Percentiles rank a stretch among this genome's conserved stretches.
Evolutionary conservation across 2,329 filamentous ascomycete species (phyloP).

Genomic region (Onygenales sp.): DNA sequence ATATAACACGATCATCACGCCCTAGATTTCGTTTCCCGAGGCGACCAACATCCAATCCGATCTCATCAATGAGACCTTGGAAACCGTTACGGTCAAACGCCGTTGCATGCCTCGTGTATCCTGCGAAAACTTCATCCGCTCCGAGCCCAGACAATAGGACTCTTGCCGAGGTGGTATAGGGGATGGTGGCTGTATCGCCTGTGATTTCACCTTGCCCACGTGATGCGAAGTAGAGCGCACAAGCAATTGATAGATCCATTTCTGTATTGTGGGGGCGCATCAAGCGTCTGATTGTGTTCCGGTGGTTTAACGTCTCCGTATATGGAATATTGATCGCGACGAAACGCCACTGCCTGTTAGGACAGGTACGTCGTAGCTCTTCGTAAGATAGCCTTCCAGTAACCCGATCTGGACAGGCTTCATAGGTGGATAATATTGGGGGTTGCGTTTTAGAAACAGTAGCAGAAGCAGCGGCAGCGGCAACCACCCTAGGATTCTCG

Average conservation of each 20-base stretch:
- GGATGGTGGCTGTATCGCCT: slow-evolving; percentile 18
- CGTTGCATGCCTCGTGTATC: slow-evolving; percentile 74
- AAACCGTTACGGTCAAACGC: slow-evolving; percentile 65
- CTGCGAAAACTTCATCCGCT: slow-evolving; percentile 92
- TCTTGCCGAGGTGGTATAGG: slow-evolving; percentile 62
- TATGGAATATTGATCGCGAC: slow-evolving; percentile 74
- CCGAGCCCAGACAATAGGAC: slow-evolving; percentile 87
- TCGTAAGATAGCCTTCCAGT: slow-evolving; percentile 71
- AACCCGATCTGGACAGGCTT: slow-evolving; percentile 79
- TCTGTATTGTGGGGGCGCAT: slow-evolving; percentile 95
- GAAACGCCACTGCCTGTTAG: slow-evolving; percentile 69
- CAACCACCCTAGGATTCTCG: slow-evolving; percentile 73
- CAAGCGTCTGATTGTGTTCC: slow-evolving; percentile 59
- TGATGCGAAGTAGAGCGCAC: slow-evolving; percentile 89
- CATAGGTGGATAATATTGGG: slow-evolving; percentile 45
- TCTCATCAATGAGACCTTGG: slow-evolving; percentile 63
- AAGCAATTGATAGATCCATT: slow-evolving; percentile 94
- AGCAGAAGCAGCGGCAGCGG: slow-evolving; percentile 39
- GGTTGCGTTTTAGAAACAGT: slow-evolving; percentile 21
- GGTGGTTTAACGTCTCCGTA: slow-evolving; percentile 59
- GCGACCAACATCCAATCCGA: slow-evolving; percentile 73
- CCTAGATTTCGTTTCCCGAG: slow-evolving; percentile 92
- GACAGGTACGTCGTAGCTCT: slow-evolving; percentile 64
- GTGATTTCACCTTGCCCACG: slow-evolving; percentile 53
- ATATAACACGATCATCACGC: slow-evolving; percentile 82